These are phyloP conservation scores for Pyrenophora seminiperda DNA, from an alignment of 2,329 filamentous ascomycete genomes.

Conservation along the genomic window DNA sequence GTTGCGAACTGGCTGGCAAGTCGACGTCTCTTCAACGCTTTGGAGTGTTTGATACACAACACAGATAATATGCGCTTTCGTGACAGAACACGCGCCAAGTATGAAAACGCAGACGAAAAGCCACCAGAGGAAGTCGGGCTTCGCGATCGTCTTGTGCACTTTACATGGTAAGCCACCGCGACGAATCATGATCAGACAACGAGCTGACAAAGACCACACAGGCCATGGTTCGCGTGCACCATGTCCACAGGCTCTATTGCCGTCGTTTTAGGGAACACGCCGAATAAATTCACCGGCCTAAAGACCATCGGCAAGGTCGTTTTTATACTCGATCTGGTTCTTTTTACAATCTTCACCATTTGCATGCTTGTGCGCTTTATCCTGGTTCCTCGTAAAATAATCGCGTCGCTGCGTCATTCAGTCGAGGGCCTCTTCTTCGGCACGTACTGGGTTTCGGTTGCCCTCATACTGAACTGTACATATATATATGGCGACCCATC, in stretches of 20 bases:
- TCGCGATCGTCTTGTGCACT: constrained; percentile 33
- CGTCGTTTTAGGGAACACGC: constrained; percentile 65
- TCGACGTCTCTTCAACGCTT: constrained; percentile 2
- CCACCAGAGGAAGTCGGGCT: constrained; percentile 27
- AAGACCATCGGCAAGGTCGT: constrained; percentile 67
- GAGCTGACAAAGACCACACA: constrained; percentile 7
- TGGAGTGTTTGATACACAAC: not conserved
- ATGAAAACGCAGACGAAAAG: constrained; percentile 18
- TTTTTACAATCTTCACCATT: constrained; percentile 64
- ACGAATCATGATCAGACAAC: not conserved
- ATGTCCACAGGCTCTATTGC: constrained; percentile 77
- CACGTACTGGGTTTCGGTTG: constrained; percentile 71
- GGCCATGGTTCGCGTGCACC: constrained; percentile 67
- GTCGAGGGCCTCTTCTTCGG: constrained; percentile 75
- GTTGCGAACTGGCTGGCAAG: not conserved
- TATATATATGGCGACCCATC: constrained; percentile 68
- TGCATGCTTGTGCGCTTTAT: constrained; percentile 66
- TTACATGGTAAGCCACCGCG: constrained; percentile 27
- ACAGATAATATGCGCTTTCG: constrained; percentile 25
- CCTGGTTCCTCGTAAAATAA: constrained; percentile 61
- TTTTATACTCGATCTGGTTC: constrained; percentile 69
- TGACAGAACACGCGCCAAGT: constrained; percentile 22
- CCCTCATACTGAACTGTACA: constrained; percentile 70
- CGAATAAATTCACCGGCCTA: constrained; percentile 67
- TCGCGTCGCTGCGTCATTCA: constrained; percentile 64